Evolutionary conservation across 805 yeast genomes (phyloP), one percentile per base, ranked within the genome.

Genomic region (Groenewaldozyma tartarivorans): DNA sequence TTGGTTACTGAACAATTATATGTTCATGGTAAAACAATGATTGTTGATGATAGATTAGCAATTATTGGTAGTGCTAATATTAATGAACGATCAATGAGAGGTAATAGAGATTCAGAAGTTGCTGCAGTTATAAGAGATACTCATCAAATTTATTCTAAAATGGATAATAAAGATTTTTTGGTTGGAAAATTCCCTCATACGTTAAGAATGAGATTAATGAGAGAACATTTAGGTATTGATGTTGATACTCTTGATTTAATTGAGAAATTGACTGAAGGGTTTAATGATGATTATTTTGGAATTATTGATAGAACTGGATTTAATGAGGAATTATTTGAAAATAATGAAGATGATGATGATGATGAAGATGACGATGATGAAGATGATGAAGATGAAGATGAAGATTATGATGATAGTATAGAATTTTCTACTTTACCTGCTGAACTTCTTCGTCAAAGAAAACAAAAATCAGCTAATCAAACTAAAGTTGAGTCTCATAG

Each of bases 11-110:
- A 92, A 53, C 96, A 88, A 56, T 69, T 92, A 34, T 92, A 92
- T 56, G 81, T 92, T 27, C 99, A 92, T 60, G 95, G 95, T 1
- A 92, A 92, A 57, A 74, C 81, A 5, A 72, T 92, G 77, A 72
- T 92, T 52, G 96, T 81, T 7, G 99, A 92, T 63, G 98, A 92
- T 55, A 71, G 95, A 37, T 75, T 80, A 35, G 96, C 95, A 3
- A 81, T 92, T 34, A 88, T 92, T 54, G 98, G 99, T 2, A 85
- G 96, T 54, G 99, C 99, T 0, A 92, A 92, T 55, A 85, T 92
- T 46, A 92, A 92, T 56, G 99, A 92, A 59, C 72, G 99, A 53
- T 90, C 97, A 0, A 88, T 88, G 86, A 70, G 92, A 51, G 99
- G 99, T 13, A 69, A 71, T 17, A 72, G 98, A 57, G 99, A 92